Base-by-base conservation (phyloP, 2,329 filamentous ascomycete species). In the Fusarium praegraminearum region DNA sequence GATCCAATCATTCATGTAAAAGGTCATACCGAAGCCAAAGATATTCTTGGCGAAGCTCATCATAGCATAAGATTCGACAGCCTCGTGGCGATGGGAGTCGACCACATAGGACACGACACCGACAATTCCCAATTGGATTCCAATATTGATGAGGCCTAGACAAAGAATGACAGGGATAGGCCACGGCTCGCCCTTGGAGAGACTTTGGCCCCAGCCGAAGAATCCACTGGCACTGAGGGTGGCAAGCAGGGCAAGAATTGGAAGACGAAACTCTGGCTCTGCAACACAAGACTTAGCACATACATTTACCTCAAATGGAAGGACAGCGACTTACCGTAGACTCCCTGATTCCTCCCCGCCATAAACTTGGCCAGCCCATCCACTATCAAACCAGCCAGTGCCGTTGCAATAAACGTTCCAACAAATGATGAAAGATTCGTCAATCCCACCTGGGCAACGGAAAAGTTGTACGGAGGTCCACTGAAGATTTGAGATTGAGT, bases 1-100 rank as follows among this genome's bases (percentile, higher is more conserved):
- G 36, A 58, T 4, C 55, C 55, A 58, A 7, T 58, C 38, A 3
- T 58, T 58, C 18, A 58, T 35, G 1, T 58, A 58, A 6, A 58
- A 58, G 3, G 15, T 58, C 55, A 58, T 24, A 3, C 55, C 30
- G 2, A 58, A 58, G 2, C 49, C 38, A 6, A 58, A 58, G 12
- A 56, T 12, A 11, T 58, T 58, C n/a, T 55, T 58, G 4, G 38
- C 12, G 4, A 58, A 58, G 3, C 55, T 58, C 55, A 58, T 58
- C 16, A 56, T 35, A 0, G 30, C 55, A 1, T 24, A 58, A 2
- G 50, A 51, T 4, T 58, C 55, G 6, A 58, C 50, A 20, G 55
- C 55, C 30, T 20, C 55, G 2, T 2, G 38, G 0, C 55, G 55
- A 36, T 58, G 55, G 1, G 55, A 58, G 3, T 58, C 55, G 3